Evolutionary conservation across 306 rosid genomes (phyloP).

Genomic region (Gleditsia sinensis): DNA sequence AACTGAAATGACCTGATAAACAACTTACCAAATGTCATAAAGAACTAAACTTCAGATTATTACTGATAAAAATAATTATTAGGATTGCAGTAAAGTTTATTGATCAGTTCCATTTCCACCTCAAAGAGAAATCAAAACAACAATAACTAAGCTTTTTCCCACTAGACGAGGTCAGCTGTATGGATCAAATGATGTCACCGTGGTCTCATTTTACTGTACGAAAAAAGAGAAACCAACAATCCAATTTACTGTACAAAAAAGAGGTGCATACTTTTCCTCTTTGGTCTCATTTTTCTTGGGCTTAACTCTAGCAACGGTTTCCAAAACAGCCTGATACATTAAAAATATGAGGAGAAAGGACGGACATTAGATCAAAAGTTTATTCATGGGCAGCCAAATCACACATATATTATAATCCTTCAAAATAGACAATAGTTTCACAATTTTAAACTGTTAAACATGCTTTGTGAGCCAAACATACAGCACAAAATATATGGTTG

Average conservation of each 20-base stretch:
- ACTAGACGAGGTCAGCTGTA: too few relatives aligned
- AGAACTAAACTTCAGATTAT: background rate
- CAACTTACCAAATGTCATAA: constrained; percentile 38
- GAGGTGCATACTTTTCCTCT: constrained; percentile 84
- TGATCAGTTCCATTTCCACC: constrained; percentile 23
- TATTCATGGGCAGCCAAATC: constrained; percentile 19
- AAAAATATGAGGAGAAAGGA: constrained; percentile 29
- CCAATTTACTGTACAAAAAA: constrained; percentile 39
- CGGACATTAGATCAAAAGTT: constrained; percentile 17
- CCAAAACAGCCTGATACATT: constrained; percentile 83
- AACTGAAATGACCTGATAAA: constrained; percentile 81
- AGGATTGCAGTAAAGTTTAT: constrained; percentile 26
- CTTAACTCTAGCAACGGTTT: constrained; percentile 96
- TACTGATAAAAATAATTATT: constrained; percentile 9
- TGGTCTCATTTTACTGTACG: too few relatives aligned
- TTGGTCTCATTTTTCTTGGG: constrained; percentile 89
- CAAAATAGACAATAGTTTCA: background rate
- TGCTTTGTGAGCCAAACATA: background rate
- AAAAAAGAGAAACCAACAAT: constrained; percentile 27
- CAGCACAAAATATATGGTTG: background rate
- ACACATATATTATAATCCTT: constrained; percentile 11
- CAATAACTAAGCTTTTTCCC: too few relatives aligned
- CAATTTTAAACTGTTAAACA: background rate
- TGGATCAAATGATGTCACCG: too few relatives aligned
- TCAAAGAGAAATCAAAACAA: constrained; percentile 27